Base-by-base conservation (phyloP, 768 basidiomycete genomes). In the Boletus sp. region DNA sequence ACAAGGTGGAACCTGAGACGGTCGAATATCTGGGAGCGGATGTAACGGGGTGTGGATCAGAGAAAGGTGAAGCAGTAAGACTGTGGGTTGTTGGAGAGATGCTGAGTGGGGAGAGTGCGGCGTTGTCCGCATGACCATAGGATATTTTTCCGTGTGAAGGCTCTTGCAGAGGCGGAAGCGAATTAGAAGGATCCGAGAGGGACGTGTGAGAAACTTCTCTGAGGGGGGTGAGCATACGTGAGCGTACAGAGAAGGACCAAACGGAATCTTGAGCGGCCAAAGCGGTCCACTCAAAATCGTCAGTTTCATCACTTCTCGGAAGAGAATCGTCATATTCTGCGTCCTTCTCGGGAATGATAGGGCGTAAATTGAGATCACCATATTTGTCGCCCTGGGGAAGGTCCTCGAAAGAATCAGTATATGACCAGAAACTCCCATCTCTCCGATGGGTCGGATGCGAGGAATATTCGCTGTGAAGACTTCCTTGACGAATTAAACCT, bases 361-460 rank as follows among this genome's bases (percentile, higher is more conserved):
- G 54, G 47, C 35, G 51, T 34, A 63, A 46, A 39, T 60, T 27
- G 56, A 55, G 54, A 29, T 39, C 47, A 41, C 51, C 55, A 40
- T 64, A 58, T 17, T 57, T 60, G 15, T 66, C 58, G 34, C 65
- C 64, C 14, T 39, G 55, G n/a, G 51, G 40, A 27, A 57, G 61
- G 48, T 77, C 71, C 29, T 66, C 56, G 54, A 74, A 77, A 0
- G 75, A 82, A 62, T 86, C 82, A 23, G 63, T 64, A 60, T 85
- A 83, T 63, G 57, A 70, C 64, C 64, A 69, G 55, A 47, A 43
- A 25, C 59, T 62, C 33, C 39, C 57, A 4, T 60, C 63, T 43
- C 46, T 51, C 47, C 50, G 56, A 50, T 47, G 57, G 17, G 37
- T 45, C 53, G 51, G 45, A 38, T 38, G 55, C 39, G 51, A 58